Base-by-base conservation (phyloP, 768 basidiomycete species). In the Gautieria morchelliformis region DNA sequence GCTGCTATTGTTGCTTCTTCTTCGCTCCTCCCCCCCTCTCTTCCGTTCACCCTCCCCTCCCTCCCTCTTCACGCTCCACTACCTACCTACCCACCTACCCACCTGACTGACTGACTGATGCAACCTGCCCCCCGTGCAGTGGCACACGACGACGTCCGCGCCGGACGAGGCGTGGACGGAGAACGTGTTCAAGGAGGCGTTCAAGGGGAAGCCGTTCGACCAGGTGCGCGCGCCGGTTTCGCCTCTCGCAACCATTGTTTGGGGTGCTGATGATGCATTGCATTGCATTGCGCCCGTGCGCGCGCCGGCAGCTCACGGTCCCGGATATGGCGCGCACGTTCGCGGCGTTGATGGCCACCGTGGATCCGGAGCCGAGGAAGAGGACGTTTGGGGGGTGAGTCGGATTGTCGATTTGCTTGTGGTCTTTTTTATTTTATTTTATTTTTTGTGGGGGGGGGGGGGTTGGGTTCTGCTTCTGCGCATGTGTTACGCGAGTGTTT, bases 351-450 rank as follows among this genome's bases (percentile, higher is more conserved):
- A 27, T 27, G 27, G 27, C 27, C 27, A 27, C 27, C 3, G 20
- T 44, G 8, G 19, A 58, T 32, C 51, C 58, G 35, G 63, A 63
- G 52, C 61, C 69, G 33, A 58, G 63, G 32, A 61, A 59, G 39
- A 65, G 72, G 62, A 66, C 65, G 4, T 73, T 73, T 47, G 61
- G 47, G 17, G 51, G 56, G 33, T 30, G 33, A 10, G n/a, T 27
- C 41, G n/a, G n/a, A n/a, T n/a, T n/a, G n/a, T n/a, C n/a, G n/a
- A n/a, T n/a, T n/a, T n/a, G n/a, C n/a, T n/a, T n/a, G n/a, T n/a
- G n/a, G 9, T 19, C 55, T n/a, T 22, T 24, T 59, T 57, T 44
- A 11, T 19, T 15, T 20, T 20, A 10, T 20, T 44, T 44, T 7
- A 20, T 17, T 30, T 35, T 30, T 20, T 20, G 10, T 20, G 27